A percentile compares a stretch with the other conserved stretches of the same genome.
Conservation (phyloP, 2,329 filamentous ascomycete species). For the Madurella mycetomatis region DNA sequence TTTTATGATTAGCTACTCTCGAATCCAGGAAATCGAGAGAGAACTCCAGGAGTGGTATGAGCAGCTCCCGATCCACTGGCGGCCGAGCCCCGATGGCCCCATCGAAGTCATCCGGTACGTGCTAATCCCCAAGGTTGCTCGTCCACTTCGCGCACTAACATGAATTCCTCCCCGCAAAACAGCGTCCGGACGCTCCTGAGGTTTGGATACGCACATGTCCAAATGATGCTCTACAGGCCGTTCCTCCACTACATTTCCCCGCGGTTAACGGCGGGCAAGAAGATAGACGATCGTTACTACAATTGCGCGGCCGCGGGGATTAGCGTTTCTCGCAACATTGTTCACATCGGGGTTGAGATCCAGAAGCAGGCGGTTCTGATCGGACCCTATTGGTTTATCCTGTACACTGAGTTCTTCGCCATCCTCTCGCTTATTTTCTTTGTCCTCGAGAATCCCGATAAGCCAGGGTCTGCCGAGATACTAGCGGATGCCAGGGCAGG, state of each 20-base stretch:
- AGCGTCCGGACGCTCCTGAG: conserved; percentile 70
- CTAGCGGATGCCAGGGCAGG: conserved; percentile 81
- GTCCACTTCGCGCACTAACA: not conserved
- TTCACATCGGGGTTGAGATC: conserved; percentile 76
- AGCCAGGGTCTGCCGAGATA: conserved; percentile 70
- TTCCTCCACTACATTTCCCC: conserved; percentile 80
- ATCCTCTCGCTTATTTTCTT: conserved; percentile 77
- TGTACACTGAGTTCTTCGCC: conserved; percentile 43
- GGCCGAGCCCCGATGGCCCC: conserved; percentile 71
- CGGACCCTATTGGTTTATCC: conserved; percentile 81
- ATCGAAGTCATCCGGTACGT: conserved; percentile 71
- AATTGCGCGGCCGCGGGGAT: conserved; percentile 63
- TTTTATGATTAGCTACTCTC: conserved; percentile 59
- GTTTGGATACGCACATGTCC: conserved; percentile 77
- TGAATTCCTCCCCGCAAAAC: not conserved
- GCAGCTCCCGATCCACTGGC: conserved; percentile 67
- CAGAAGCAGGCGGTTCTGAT: conserved; percentile 69
- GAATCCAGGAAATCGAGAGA: conserved; percentile 60
- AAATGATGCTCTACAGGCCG: conserved; percentile 76
- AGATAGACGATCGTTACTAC: conserved; percentile 72
- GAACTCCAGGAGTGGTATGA: conserved; percentile 62
- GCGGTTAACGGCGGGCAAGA: conserved; percentile 49
- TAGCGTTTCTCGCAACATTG: conserved; percentile 65
- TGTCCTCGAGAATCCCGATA: conserved; percentile 74
- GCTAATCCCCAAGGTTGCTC: not conserved